A percentile compares a stretch with the other conserved stretches of the same genome.
These are phyloP conservation scores for Hysterium pulicare DNA, from an alignment of 2,329 filamentous ascomycete species.

Conservation along the genomic window DNA sequence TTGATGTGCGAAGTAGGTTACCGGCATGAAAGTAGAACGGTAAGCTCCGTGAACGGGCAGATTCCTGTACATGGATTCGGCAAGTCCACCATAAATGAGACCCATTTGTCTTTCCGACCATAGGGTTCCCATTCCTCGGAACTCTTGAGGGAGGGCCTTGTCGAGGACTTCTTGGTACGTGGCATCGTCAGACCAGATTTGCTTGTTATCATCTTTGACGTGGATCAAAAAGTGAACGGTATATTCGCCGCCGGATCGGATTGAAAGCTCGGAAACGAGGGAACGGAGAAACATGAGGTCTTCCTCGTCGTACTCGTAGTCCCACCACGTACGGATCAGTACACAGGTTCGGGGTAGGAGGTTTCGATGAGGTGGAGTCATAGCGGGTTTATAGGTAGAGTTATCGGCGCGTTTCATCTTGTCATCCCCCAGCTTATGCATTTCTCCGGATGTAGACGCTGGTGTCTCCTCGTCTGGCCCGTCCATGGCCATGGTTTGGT, in stretches of 20 bases:
- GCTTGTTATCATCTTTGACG: slow-evolving; percentile 73
- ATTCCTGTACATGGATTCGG: slow-evolving; percentile 51
- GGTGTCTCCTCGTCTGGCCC: slow-evolving; percentile 13
- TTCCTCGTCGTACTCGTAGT: slow-evolving; percentile 74
- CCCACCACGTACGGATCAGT: slow-evolving; percentile 78
- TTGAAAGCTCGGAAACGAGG: slow-evolving; percentile 71
- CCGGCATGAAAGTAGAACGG: slow-evolving; percentile 83
- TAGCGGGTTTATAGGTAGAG: slow-evolving; percentile 17
- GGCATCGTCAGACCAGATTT: slow-evolving; percentile 76
- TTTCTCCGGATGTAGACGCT: slow-evolving; percentile 2
- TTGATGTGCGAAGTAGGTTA: slow-evolving; percentile 86
- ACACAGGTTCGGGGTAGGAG: slow-evolving; percentile 65
- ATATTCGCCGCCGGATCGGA: slow-evolving; percentile 79
- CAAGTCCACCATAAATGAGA: slow-evolving; percentile 50
- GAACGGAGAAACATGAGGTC: slow-evolving; percentile 80
- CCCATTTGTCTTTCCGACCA: slow-evolving; percentile 55
- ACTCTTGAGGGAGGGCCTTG: slow-evolving; percentile 47
- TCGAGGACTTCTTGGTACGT: slow-evolving; percentile 66
- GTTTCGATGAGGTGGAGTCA: slow-evolving; percentile 28
- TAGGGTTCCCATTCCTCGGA: slow-evolving; percentile 51
- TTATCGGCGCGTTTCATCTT: slow-evolving; percentile 9
- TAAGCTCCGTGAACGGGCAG: slow-evolving; percentile 66
- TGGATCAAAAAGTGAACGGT: slow-evolving; percentile 80
- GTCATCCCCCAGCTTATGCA: neutral
- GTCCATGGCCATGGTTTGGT: slow-evolving; percentile 38